Percentiles rank a stretch among this genome's conserved stretches.
These are phyloP conservation scores for Curvularia eragrostidis DNA, from an alignment of 2,329 filamentous ascomycete genomes.

Conservation along the genomic window DNA sequence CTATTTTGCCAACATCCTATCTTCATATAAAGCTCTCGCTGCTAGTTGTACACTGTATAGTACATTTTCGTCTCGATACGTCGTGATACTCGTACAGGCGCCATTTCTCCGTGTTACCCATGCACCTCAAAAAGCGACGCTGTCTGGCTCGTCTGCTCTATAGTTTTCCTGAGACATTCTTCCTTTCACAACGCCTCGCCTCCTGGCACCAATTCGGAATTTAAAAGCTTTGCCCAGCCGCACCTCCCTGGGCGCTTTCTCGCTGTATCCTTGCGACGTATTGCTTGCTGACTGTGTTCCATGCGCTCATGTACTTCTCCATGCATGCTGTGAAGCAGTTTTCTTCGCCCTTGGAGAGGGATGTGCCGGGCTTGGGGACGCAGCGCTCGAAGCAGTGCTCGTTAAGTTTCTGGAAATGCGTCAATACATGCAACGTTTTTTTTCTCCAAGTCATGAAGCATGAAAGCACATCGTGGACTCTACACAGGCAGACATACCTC, in stretches of 20 bases:
- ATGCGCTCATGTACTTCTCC: slow-evolving; percentile 63
- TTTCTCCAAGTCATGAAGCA: background rate
- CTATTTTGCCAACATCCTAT: slow-evolving; percentile 9
- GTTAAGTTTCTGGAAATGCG: slow-evolving; percentile 55
- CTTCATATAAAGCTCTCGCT: slow-evolving; percentile 11
- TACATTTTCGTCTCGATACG: slow-evolving; percentile 25
- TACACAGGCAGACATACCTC: slow-evolving; percentile 35
- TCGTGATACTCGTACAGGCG: slow-evolving; percentile 10
- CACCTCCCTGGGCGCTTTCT: slow-evolving; percentile 30
- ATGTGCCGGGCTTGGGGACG: slow-evolving; percentile 59
- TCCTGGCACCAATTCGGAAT: slow-evolving; percentile 2
- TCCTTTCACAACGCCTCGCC: background rate
- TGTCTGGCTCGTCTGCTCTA: background rate
- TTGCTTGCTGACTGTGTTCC: slow-evolving; percentile 59
- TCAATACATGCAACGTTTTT: background rate
- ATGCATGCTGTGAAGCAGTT: slow-evolving; percentile 60
- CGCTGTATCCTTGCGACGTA: slow-evolving; percentile 59
- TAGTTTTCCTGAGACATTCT: background rate
- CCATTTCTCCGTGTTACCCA: background rate
- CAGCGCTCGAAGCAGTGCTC: slow-evolving; percentile 64
- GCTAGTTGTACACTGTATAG: slow-evolving; percentile 32
- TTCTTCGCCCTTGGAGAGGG: slow-evolving; percentile 58
- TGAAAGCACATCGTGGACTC: background rate
- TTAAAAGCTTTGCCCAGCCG: slow-evolving; percentile 17
- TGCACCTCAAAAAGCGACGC: background rate